These are phyloP conservation scores for Citrullus colocynthis DNA, from an alignment of 306 rosid genomes.

Conservation along the genomic window DNA sequence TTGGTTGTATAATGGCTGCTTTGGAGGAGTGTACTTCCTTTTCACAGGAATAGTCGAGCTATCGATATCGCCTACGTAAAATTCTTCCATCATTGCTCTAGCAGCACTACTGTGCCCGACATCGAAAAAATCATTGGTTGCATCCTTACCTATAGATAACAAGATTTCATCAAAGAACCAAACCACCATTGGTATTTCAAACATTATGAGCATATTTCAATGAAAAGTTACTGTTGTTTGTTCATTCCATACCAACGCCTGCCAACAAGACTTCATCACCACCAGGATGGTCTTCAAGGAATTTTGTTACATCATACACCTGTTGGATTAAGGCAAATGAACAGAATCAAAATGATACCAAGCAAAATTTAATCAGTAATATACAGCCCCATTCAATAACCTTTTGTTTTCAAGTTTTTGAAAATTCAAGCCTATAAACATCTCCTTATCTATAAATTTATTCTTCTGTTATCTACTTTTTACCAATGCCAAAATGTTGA, in stretches of 20 bases:
- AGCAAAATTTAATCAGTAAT: background rate
- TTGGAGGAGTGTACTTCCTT: slow-evolving; percentile 52
- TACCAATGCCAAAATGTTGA: no score
- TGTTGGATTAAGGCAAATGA: slow-evolving; percentile 15
- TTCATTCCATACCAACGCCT: slow-evolving; percentile 36
- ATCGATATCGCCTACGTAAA: slow-evolving; percentile 70
- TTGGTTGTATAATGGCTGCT: slow-evolving; percentile 59
- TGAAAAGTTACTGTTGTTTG: background rate
- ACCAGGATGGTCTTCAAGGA: slow-evolving; percentile 97
- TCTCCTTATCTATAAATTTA: no score
- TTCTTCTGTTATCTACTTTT: no score
- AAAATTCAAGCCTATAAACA: no score
- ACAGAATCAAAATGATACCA: slow-evolving; percentile 3
- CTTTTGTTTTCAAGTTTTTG: no score
- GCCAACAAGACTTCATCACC: slow-evolving; percentile 83
- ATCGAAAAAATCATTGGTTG: slow-evolving; percentile 69
- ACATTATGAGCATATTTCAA: background rate
- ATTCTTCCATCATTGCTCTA: slow-evolving; percentile 72
- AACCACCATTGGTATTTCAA: background rate
- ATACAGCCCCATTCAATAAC: no score
- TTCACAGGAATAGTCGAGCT: slow-evolving; percentile 41
- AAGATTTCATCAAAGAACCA: background rate
- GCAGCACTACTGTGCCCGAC: slow-evolving; percentile 82
- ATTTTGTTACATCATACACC: slow-evolving; percentile 84
- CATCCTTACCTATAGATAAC: slow-evolving; percentile 69